These are phyloP conservation scores for Westerdykella ornata DNA, from an alignment of 2,329 filamentous ascomycete species.

Conservation along the genomic window DNA sequence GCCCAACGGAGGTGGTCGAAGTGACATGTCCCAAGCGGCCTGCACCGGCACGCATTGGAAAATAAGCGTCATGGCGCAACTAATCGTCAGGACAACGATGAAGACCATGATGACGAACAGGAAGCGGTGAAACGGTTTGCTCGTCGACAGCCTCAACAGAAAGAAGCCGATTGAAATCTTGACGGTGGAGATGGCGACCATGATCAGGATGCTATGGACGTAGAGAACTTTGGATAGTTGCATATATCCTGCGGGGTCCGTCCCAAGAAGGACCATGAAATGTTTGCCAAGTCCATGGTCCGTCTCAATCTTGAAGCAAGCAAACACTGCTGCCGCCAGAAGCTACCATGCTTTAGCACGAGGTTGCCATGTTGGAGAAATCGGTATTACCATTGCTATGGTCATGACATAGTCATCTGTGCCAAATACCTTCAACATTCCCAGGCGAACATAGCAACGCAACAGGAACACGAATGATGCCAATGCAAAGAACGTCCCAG, in stretches of 20 bases:
- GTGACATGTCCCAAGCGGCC: constrained; percentile 40
- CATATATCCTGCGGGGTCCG: constrained; percentile 22
- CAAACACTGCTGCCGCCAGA: constrained; percentile 18
- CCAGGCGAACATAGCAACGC: constrained; percentile 44
- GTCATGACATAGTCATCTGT: constrained; percentile 47
- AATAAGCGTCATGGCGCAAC: constrained; percentile 43
- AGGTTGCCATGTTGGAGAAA: background rate
- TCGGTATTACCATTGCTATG: constrained; percentile 35
- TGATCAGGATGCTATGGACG: constrained; percentile 44
- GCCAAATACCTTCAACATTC: constrained; percentile 45
- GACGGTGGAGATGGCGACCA: constrained; percentile 41
- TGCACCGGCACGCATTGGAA: constrained; percentile 44
- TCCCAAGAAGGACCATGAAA: constrained; percentile 29
- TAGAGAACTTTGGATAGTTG: constrained; percentile 38
- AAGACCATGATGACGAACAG: constrained; percentile 42
- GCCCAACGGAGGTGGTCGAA: constrained; percentile 27
- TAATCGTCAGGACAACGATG: constrained; percentile 39
- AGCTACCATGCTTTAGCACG: constrained; percentile 4
- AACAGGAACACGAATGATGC: constrained; percentile 38
- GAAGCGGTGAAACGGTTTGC: constrained; percentile 37
- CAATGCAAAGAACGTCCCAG: constrained; percentile 34
- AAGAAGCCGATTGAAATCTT: constrained; percentile 47
- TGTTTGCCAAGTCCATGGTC: constrained; percentile 46
- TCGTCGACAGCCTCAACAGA: constrained; percentile 40
- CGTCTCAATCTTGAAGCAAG: constrained; percentile 43